Conservation (phyloP, 2,329 filamentous ascomycete species). For the Fusarium hainanense region DNA sequence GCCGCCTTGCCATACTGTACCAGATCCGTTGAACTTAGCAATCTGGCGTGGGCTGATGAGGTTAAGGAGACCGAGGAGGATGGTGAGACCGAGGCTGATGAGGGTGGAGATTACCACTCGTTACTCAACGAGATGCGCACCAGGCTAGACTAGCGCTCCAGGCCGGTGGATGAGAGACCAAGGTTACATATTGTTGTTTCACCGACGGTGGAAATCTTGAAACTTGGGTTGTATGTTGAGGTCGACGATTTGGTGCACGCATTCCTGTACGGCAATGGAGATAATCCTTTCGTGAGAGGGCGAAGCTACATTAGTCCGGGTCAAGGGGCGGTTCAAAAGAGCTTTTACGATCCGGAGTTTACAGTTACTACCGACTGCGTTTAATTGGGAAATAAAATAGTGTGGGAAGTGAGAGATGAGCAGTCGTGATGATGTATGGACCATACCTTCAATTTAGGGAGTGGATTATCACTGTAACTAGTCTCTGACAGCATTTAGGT, state of each 20-base stretch:
- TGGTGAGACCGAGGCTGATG: no score
- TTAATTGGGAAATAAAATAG: no score
- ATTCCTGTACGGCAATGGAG: background rate
- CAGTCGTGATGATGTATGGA: accelerated
- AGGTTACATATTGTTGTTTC: background rate
- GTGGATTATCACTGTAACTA: background rate
- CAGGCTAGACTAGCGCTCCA: background rate
- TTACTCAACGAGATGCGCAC: background rate
- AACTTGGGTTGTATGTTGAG: no score
- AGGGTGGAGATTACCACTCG: accelerated
- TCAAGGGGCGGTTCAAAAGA: no score
- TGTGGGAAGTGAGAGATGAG: accelerated
- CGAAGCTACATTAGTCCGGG: no score
- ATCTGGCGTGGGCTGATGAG: background rate
- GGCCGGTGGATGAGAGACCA: background rate
- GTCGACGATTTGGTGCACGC: no score
- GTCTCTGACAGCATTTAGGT: background rate
- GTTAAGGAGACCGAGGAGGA: no score
- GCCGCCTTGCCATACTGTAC: background rate
- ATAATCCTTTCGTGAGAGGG: background rate
- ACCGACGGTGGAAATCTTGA: no score
- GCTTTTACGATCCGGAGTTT: background rate
- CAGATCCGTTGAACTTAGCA: background rate
- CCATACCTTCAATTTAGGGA: accelerated
- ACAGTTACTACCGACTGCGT: no score